phyloP scores from a whole-genome alignment of 768 basidiomycete genomes.

The Mycena haematopus region DNA sequence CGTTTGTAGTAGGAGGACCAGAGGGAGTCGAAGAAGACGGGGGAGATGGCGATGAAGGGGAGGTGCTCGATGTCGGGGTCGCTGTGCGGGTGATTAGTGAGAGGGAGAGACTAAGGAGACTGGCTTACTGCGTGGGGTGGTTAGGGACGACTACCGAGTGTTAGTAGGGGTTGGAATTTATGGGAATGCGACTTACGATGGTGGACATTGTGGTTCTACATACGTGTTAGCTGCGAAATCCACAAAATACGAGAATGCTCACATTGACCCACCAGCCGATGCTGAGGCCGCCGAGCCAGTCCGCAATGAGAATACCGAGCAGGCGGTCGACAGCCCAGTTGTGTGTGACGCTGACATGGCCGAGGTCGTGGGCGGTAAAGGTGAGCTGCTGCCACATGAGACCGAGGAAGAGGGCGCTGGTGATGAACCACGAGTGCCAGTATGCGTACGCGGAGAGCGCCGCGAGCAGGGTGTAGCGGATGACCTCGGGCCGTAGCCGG shows the following conservation, averaged over 20 bases:
- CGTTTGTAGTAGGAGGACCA: slow-evolving; percentile 97
- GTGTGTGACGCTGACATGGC: slow-evolving; percentile 93
- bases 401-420: slow-evolving; percentile 84
- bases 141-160: slow-evolving; percentile 85
- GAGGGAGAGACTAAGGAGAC: neutral
- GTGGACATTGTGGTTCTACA: slow-evolving; percentile 92
- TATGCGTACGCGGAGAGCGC: slow-evolving; percentile 67
- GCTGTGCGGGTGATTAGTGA: slow-evolving; percentile 43
- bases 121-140: slow-evolving; percentile 88
- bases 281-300: slow-evolving; percentile 91
- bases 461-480: slow-evolving; percentile 78
- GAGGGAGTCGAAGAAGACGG: slow-evolving; percentile 82
- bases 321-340: slow-evolving; percentile 82
- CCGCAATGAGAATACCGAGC: slow-evolving; percentile 79
- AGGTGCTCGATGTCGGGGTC: slow-evolving; percentile 88
- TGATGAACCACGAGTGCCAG: slow-evolving; percentile 64
- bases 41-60: slow-evolving; percentile 94
- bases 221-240: slow-evolving; percentile 17
- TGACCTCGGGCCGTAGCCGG: slow-evolving; percentile 88
- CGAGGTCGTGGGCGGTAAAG: slow-evolving; percentile 93
- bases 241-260: slow-evolving; percentile 42
- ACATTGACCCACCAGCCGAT: slow-evolving; percentile 99
- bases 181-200: slow-evolving; percentile 69
- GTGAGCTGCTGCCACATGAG: slow-evolving; percentile 95
- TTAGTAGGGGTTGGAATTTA: slow-evolving; percentile 21